Conservation (phyloP, 495 filamentous ascomycete species). For the Talaromyces stipitatus region DNA sequence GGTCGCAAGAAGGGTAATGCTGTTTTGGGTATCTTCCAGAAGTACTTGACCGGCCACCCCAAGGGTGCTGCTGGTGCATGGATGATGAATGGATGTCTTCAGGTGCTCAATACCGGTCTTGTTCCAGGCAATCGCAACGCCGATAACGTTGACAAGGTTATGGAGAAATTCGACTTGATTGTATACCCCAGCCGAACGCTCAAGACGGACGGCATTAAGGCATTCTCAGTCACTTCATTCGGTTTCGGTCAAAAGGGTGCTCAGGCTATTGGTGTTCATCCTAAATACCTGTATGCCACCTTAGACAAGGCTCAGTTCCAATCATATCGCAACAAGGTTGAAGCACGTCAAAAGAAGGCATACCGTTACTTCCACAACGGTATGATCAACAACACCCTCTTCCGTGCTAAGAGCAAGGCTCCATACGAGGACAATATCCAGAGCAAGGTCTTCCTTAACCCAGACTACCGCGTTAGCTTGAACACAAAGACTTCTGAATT, state of each 20-base stretch:
- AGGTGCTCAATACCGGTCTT: constrained; percentile 85
- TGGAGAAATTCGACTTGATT: constrained; percentile 97
- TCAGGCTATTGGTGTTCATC: constrained; percentile 93
- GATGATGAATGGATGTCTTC: constrained; percentile 98
- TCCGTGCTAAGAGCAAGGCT: constrained; percentile 85
- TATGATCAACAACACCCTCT: constrained; percentile 92
- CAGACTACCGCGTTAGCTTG: constrained; percentile 74
- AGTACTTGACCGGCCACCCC: constrained; percentile 96
- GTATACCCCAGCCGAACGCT: constrained; percentile 92
- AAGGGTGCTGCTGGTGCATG: constrained; percentile 98
- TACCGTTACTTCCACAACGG: constrained; percentile 98
- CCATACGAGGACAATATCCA: constrained; percentile 88
- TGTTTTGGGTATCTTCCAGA: constrained; percentile 96
- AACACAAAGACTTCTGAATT: constrained; percentile 79
- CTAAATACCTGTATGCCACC: constrained; percentile 91
- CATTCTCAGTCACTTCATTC: constrained; percentile 97
- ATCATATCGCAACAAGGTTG: constrained; percentile 79
- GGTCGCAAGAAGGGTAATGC: constrained; percentile 95
- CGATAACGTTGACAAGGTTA: constrained; percentile 91
- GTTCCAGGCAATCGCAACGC: constrained; percentile 97
- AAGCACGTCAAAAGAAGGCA: constrained; percentile 90
- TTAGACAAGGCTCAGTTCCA: constrained; percentile 79
- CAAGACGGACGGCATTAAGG: constrained; percentile 96
- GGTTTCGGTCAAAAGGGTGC: constrained; percentile 99
- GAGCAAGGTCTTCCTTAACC: constrained; percentile 84